These are phyloP conservation scores for Colletotrichum costaricense DNA, from an alignment of 2,329 filamentous ascomycete species.

Conservation along the genomic window DNA sequence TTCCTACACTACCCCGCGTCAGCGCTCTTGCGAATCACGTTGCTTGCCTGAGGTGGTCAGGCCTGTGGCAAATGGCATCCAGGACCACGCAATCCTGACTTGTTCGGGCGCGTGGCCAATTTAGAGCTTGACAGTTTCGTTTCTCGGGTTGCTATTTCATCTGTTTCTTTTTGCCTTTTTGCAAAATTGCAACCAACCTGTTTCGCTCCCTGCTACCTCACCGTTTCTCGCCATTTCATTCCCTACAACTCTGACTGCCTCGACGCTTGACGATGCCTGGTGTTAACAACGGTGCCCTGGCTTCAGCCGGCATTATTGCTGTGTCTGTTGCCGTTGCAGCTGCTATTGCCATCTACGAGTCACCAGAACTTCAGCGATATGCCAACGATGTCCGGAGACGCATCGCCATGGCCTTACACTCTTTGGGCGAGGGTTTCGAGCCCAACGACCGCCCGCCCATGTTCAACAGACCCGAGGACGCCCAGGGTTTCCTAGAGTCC, in stretches of 20 bases:
- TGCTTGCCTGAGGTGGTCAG: conserved; percentile 35
- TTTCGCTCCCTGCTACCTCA: neutral
- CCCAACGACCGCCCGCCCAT: conserved; percentile 60
- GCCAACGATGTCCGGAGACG: conserved; percentile 71
- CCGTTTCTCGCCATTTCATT: neutral
- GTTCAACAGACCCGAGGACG: conserved; percentile 75
- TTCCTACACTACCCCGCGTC: conserved; percentile 28
- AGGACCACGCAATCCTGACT: conserved; percentile 30
- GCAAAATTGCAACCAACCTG: neutral
- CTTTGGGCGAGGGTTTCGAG: conserved; percentile 67
- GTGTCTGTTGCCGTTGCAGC: conserved; percentile 67
- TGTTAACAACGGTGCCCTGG: conserved; percentile 64
- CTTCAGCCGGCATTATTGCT: conserved; percentile 69
- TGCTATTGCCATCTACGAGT: conserved; percentile 72
- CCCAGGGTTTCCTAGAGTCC: conserved; percentile 70
- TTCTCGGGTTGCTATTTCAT: neutral
- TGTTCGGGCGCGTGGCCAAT: conserved; percentile 27
- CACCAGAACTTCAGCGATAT: conserved; percentile 70
- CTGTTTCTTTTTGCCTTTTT: neutral
- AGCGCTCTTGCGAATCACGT: conserved; percentile 31
- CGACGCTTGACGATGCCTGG: conserved; percentile 54
- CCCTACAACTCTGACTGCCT: neutral
- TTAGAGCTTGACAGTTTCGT: conserved; percentile 15
- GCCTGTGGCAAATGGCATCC: conserved; percentile 31
- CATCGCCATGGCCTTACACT: conserved; percentile 70